Evolutionary conservation across 441 rosid genomes (phyloP), one percentile per base, ranked within the genome.

Genomic region (Breynia disticha): DNA sequence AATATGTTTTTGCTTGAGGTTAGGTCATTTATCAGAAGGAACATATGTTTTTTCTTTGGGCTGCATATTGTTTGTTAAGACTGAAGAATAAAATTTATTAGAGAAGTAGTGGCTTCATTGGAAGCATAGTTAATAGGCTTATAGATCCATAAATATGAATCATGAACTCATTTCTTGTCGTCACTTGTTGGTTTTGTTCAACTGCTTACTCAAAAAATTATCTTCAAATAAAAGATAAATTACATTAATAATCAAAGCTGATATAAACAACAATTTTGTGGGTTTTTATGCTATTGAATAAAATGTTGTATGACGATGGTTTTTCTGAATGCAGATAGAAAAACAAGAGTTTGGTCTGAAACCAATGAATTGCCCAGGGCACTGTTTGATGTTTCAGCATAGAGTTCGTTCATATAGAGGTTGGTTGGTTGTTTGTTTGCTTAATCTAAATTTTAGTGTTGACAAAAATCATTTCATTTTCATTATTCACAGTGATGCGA

Each of bases 291-390:
- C n/a, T n/a, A n/a, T n/a, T 11, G n/a, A 32, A 15, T n/a, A 9
- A 37, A 60, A 21, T 60, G 19, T 37, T 37, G 35, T 52, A 24
- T 24, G 32, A 7, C 32, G 38, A 39, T 55, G 42, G 17, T 62
- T 52, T 51, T 62, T 17, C 32, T 67, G 35, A 39, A n/a, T 57
- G 55, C 76, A 94, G 96, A 67, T 94, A 69, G 97, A 90, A 58
- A 90, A 90, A 57, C 95, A 94, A 70, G 96, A 87, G 71, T 90
- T 87, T 57, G 97, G 97, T 45, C 73, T 94, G 67, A 94, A 90
- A 69, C 99, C 99, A 61, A 94, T 90, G 99, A 94, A 94, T 64
- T 94, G 97, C 67, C 96, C 97, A 18, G 94, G 97, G 24, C 99
- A 94, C 65, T 90, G 99, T 71, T 79, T 94, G 74, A 87, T 94